Evolutionary conservation across 805 yeast genomes (phyloP), one percentile per base, ranked within the genome.

Genomic region (Myxozyma vanderwaltii): DNA sequence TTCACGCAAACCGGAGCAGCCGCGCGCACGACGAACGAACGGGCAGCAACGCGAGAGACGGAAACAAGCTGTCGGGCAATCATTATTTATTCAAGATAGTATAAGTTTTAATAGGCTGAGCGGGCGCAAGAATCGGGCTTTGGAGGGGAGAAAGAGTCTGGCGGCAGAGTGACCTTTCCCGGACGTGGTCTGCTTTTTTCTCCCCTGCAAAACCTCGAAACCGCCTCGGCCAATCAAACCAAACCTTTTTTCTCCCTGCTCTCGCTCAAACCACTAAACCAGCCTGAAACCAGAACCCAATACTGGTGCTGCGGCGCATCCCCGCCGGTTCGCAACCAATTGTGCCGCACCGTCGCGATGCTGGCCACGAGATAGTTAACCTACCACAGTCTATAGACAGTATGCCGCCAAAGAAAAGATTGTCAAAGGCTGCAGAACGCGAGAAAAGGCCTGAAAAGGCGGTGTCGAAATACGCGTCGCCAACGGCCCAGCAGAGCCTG

Each of bases 21-120:
- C 43, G 43, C 53, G 23, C 51, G 55, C 53, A 50, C 23, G 43
- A 46, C 44, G 26, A 40, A 23, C 29, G 56, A 23, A 44, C 56
- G 53, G 17, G 56, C 41, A 38, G 54, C 48, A 24, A 51, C 59
- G 56, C 63, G 63, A 33, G 46, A 54, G 38, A 27, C 51, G 35
- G 49, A 31, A 31, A 46, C 43, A 27, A 59, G 29, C 54, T 55
- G 63, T 36, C 59, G 53, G 39, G 58, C 48, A 31, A 51, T 47
- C 63, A 58, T 53, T 31, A 10, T 21, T 27, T 12, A 13, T 8
- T 24, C 4, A 7, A 8, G 6, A 7, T 10, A 7, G 33, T 7
- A 29, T 29, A 29, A 26, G 19, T 26, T 21, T 13, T 13, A 31
- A 7, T 41, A n/a, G 2, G 39, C n/a, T 19, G 1, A 31, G 49